Percentiles rank a stretch among this genome's conserved stretches.
Conservation (phyloP, 202 grass and related monocot genomes). For the Brachypodium distachyon region DNA sequence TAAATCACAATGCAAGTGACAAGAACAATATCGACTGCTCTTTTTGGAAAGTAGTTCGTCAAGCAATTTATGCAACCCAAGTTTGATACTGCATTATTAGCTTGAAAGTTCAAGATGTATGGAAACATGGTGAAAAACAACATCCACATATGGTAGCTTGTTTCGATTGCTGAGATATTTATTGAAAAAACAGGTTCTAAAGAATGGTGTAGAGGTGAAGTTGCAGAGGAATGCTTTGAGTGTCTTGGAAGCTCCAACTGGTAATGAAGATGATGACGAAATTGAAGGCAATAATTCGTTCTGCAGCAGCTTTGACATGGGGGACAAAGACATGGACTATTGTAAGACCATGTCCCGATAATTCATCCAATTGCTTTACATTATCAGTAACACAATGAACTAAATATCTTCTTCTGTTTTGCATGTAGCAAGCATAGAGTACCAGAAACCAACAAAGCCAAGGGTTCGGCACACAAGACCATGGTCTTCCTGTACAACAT, state of each 20-base stretch:
- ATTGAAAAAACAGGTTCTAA: conserved; percentile 46
- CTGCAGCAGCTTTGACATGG: conserved; percentile 64
- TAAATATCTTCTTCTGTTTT: background rate
- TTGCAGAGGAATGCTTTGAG: conserved; percentile 86
- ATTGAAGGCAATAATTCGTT: conserved; percentile 52
- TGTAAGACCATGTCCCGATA: conserved; percentile 37
- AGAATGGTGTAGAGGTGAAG: conserved; percentile 93
- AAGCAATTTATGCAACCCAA: background rate
- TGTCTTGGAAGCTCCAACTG: conserved; percentile 81
- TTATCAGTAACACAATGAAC: background rate
- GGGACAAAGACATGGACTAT: conserved; percentile 59
- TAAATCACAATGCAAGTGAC: background rate
- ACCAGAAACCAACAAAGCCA: conserved; percentile 63
- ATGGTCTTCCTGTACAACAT: conserved; percentile 55
- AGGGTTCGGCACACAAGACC: conserved; percentile 59
- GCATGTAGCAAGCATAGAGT: conserved; percentile 51
- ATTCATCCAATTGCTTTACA: background rate
- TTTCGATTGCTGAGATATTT: background rate
- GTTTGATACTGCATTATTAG: background rate
- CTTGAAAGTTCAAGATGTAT: background rate
- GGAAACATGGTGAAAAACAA: background rate
- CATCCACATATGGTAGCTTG: background rate
- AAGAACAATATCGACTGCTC: background rate
- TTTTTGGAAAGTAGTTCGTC: background rate
- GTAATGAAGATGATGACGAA: conserved; percentile 48